Conservation (phyloP, 2,329 filamentous ascomycete genomes). For the Fusarium aywerte region DNA sequence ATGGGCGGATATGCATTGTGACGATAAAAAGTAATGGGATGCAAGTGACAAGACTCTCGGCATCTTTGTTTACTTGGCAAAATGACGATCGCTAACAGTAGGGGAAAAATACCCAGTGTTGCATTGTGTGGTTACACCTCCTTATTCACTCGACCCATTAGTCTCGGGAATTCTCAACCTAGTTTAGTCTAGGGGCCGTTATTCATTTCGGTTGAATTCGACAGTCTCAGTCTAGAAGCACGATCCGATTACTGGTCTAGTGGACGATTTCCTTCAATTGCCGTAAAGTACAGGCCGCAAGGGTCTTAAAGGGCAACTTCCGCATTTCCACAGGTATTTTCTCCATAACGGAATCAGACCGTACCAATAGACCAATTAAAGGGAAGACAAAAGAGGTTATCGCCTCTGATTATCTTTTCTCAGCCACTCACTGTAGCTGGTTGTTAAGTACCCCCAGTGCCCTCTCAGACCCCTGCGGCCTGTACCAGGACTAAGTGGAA, state of each 20-base stretch:
- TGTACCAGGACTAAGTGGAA: background rate
- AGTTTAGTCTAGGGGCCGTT: background rate
- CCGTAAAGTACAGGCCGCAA: no score
- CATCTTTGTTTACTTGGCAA: slow-evolving; percentile 5
- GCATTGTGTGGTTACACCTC: background rate
- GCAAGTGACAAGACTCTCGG: background rate
- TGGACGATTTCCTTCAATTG: no score
- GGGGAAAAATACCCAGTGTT: background rate
- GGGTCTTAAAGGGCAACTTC: no score
- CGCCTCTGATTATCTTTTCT: no score
- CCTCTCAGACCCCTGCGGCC: no score
- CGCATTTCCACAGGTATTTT: no score
- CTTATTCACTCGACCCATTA: background rate
- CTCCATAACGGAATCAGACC: no score
- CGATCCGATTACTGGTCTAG: background rate
- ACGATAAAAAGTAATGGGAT: background rate
- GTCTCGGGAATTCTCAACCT: background rate
- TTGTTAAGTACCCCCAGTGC: no score
- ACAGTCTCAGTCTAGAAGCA: background rate
- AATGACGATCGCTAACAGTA: background rate
- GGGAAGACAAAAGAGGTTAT: no score
- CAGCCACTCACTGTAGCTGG: no score
- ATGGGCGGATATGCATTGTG: background rate
- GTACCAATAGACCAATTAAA: no score
- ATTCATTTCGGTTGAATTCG: background rate